A percentile compares a stretch with the other conserved stretches of the same genome.
These are phyloP conservation scores for Boletus eberwhitei DNA, from an alignment of 768 basidiomycete genomes.

Conservation along the genomic window DNA sequence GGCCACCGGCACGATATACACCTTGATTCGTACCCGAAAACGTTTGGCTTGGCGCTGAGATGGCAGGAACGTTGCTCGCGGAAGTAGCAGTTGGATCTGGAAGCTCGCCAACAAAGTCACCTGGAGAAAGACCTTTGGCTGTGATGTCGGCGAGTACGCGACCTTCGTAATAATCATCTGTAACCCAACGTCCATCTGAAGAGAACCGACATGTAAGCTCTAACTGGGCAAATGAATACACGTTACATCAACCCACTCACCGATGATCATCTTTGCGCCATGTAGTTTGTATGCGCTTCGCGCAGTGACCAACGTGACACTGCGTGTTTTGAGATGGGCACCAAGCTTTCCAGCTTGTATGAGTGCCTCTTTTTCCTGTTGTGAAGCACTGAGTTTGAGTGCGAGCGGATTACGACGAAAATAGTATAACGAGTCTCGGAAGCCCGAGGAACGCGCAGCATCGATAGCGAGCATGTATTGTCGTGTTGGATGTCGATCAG, in stretches of 20 bases:
- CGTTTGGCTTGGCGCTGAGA: slow-evolving; percentile 25
- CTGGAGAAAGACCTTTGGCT: slow-evolving; percentile 77
- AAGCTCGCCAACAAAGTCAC: slow-evolving; percentile 80
- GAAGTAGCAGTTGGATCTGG: slow-evolving; percentile 64
- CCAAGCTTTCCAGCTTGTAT: slow-evolving; percentile 87
- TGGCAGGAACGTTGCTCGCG: slow-evolving; percentile 39
- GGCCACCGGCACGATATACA: slow-evolving; percentile 87
- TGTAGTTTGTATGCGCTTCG: slow-evolving; percentile 93
- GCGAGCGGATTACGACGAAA: slow-evolving; percentile 90
- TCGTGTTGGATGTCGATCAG: slow-evolving; percentile 77
- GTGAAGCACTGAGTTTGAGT: slow-evolving; percentile 86
- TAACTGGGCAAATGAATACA: not conserved
- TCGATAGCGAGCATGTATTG: slow-evolving; percentile 97
- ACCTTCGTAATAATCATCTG: slow-evolving; percentile 95
- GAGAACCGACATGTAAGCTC: not conserved
- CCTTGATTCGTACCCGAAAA: slow-evolving; percentile 53
- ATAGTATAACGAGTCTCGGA: slow-evolving; percentile 97
- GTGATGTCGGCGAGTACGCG: slow-evolving; percentile 73
- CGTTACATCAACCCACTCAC: slow-evolving; percentile 41
- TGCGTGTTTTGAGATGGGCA: slow-evolving; percentile 83
- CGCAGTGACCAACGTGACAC: slow-evolving; percentile 90
- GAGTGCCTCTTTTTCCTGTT: slow-evolving; percentile 88
- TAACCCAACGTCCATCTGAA: slow-evolving; percentile 86
- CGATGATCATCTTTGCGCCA: slow-evolving; percentile 85
- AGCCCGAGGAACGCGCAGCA: slow-evolving; percentile 93